Evolutionary conservation across 345 rosid species (phyloP), one percentile per base, ranked within the genome.

Genomic region (Populus simonii): DNA sequence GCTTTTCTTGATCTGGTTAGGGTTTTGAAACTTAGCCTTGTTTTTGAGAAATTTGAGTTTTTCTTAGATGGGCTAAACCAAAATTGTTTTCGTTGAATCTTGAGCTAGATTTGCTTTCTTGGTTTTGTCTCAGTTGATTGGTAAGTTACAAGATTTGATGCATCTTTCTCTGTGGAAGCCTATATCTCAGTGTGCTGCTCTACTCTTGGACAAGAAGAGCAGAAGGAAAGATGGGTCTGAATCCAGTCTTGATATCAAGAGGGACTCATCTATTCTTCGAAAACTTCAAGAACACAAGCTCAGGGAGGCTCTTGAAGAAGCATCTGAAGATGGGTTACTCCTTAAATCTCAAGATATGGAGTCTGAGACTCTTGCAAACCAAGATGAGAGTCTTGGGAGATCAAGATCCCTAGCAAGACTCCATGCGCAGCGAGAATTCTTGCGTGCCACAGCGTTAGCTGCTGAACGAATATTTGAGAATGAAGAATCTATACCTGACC

Each of bases 111-210:
- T 79, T 53, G 57, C 53, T 78, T 74, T 63, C 72, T 79, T 80
- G 81, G 78, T 45, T 71, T 84, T 69, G 78, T 35, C 71, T 59
- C 16, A 76, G 49, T 81, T 74, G 75, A 29, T 80, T 70, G n/a
- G 59, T 62, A 39, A 76, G 66, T 61, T 71, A 70, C 74, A 57
- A 68, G 85, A 41, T 81, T 85, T 84, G 82, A 96, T 96, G 99
- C 98, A 92, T 91, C 89, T 94, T 84, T 96, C 96, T 82, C 85
- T 93, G 80, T 96, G 99, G 99, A 96, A 96, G 84, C 98, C 99
- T 71, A 89, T 96, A 81, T 90, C 97, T 74, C 97, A 92, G 87
- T 92, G 99, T 84, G 97, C 97, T 85, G 95, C 99, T 82, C 88
- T 94, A 12, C 82, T 92, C 74, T 83, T 96, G 45, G 97, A 93